These are phyloP conservation scores for Fusarium oxysporum DNA, from an alignment of 2,329 filamentous ascomycete genomes.

Conservation along the genomic window DNA sequence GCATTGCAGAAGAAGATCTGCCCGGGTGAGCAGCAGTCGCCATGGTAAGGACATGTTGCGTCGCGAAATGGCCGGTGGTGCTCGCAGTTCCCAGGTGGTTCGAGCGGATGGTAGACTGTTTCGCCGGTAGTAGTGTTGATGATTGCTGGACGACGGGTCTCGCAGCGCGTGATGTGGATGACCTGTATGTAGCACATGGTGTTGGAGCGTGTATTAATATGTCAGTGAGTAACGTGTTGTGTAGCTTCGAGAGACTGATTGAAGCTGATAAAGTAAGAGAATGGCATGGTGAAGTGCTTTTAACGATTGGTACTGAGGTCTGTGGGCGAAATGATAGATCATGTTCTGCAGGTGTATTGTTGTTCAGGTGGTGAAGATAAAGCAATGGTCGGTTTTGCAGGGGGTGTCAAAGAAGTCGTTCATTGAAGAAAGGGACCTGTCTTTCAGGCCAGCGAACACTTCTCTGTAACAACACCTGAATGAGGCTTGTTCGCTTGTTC, in stretches of 20 bases:
- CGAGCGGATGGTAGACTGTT: conserved; percentile 23
- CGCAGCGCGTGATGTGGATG: conserved; percentile 25
- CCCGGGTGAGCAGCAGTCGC: conserved; percentile 1
- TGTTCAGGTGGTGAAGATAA: conserved; percentile 7
- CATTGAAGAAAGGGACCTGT: not conserved
- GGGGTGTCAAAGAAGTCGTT: not conserved
- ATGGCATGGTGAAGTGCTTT: not conserved
- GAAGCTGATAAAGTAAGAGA: not conserved
- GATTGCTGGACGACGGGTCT: conserved; percentile 25
- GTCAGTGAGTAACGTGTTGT: not conserved
- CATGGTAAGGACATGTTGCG: conserved; percentile 1
- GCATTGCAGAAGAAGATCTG: not conserved
- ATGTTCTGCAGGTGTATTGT: not conserved
- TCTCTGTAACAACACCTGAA: not conserved
- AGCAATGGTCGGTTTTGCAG: not conserved
- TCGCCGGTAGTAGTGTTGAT: conserved; percentile 2
- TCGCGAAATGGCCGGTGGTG: not conserved
- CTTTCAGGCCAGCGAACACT: not conserved
- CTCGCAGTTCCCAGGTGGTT: conserved; percentile 6
- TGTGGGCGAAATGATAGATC: not conserved
- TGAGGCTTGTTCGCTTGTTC: not conserved
- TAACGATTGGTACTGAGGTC: not conserved
- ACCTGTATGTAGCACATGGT: conserved; percentile 24
- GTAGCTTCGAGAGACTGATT: not conserved
- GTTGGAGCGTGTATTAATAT: not conserved